Percentiles rank a stretch among this genome's conserved stretches.
These are phyloP conservation scores for Russula dissimulans DNA, from an alignment of 768 basidiomycete genomes.

Conservation along the genomic window DNA sequence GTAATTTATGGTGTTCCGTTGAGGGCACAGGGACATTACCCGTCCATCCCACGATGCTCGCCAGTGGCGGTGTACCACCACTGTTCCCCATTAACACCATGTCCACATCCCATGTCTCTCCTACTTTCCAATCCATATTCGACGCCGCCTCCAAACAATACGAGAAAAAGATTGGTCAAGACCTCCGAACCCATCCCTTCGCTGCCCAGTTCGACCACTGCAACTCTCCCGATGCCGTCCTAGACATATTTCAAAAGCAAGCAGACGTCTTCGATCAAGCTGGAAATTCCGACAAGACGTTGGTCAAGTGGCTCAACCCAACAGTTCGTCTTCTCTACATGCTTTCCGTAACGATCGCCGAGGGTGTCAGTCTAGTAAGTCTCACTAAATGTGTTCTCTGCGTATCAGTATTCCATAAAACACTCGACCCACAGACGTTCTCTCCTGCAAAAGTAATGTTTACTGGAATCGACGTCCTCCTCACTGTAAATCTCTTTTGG, in stretches of 20 bases:
- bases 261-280: background rate
- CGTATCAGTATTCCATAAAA: background rate
- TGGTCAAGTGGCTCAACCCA: background rate
- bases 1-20: too few species aligned
- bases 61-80: too few species aligned
- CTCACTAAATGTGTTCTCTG: background rate
- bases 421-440: background rate
- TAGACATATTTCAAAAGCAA: background rate
- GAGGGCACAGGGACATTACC: too few species aligned
- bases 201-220: background rate
- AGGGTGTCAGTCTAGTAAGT: background rate
- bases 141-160: background rate
- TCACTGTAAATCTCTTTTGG: background rate
- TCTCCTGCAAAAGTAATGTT: background rate
- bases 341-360: background rate
- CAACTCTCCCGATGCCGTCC: background rate
- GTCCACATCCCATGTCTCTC: too few species aligned
- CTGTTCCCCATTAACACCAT: too few species aligned
- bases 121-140: background rate
- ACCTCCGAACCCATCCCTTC: background rate
- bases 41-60: too few species aligned
- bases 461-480: background rate
- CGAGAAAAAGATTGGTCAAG: background rate
- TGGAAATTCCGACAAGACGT: too few species aligned
- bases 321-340: background rate